phyloP scores from a whole-genome alignment of 768 basidiomycete genomes.

The Porpolomopsis calyptriformis region DNA sequence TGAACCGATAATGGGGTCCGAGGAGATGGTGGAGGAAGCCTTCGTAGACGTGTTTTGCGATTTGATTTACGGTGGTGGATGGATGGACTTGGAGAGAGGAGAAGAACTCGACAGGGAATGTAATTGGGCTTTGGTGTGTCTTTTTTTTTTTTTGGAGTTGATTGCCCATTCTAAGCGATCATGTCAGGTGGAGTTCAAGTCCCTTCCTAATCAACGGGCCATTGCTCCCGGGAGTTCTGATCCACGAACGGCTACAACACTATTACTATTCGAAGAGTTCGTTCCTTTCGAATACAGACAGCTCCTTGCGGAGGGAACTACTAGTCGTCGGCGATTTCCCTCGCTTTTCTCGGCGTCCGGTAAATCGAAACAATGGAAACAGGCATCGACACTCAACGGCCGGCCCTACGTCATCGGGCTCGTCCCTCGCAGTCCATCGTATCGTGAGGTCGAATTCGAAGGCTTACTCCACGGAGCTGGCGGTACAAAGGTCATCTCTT shows the following conservation, averaged over 20 bases:
- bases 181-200: conserved; percentile 76
- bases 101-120: conserved; percentile 78
- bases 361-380: conserved; percentile 62
- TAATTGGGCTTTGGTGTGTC: conserved; percentile 82
- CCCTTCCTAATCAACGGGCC: conserved; percentile 39
- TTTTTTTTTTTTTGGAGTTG: conserved; percentile 1
- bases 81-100: conserved; percentile 65
- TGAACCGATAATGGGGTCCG: conserved; percentile 62
- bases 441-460: conserved; percentile 72
- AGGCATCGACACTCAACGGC: conserved; percentile 71
- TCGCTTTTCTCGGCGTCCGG: conserved; percentile 49
- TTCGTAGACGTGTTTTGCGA: conserved; percentile 86
- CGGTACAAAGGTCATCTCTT: conserved; percentile 35
- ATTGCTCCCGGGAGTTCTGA: conserved; percentile 35
- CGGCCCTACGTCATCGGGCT: conserved; percentile 60
- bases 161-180: background rate
- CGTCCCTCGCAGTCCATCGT: conserved; percentile 40
- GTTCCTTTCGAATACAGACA: conserved; percentile 83
- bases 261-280: conserved; percentile 88
- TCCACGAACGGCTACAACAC: conserved; percentile 59
- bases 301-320: conserved; percentile 49
- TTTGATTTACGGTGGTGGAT: conserved; percentile 71
- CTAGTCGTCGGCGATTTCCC: conserved; percentile 51
- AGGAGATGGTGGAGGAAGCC: conserved; percentile 81
- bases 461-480: conserved; percentile 50